A percentile compares a stretch with the other conserved stretches of the same genome.
These are phyloP conservation scores for Austroboletus niveus DNA, from an alignment of 1,284 basidiomycete species.

Conservation along the genomic window DNA sequence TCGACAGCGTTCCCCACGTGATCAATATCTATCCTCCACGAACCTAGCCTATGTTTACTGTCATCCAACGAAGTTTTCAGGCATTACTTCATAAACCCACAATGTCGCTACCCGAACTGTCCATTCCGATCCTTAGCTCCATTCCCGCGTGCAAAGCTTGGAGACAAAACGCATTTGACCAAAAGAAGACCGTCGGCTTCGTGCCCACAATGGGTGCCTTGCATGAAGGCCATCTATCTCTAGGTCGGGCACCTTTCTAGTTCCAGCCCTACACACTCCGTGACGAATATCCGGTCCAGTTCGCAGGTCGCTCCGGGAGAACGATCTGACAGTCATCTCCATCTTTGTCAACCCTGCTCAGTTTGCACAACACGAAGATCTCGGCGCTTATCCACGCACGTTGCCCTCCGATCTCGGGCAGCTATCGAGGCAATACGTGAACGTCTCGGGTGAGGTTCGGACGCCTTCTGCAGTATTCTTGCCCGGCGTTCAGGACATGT, in stretches of 20 bases:
- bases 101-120: conserved; percentile 41
- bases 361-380: conserved; percentile 95
- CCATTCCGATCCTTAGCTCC: conserved; percentile 78
- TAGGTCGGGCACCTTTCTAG: conserved; percentile 54
- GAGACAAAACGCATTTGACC: conserved; percentile 63
- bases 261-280: neutral
- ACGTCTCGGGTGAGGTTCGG: conserved; percentile 28
- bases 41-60: conserved; percentile 6
- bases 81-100: neutral
- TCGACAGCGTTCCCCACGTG: too few species aligned
- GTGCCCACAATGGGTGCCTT: conserved; percentile 98
- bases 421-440: conserved; percentile 37
- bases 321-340: conserved; percentile 88
- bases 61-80: conserved; percentile 3
- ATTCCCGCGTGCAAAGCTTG: conserved; percentile 74
- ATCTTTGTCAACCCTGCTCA: conserved; percentile 99
- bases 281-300: conserved; percentile 40
- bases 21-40: neutral
- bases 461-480: conserved; percentile 74
- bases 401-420: conserved; percentile 62
- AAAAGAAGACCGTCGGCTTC: conserved; percentile 77
- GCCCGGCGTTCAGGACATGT: conserved; percentile 80
- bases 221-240: conserved; percentile 88
- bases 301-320: conserved; percentile 67
- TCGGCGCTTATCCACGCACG: conserved; percentile 88